Evolutionary conservation across 345 rosid genomes (phyloP), one percentile per base, ranked within the genome.

Genomic region (Eucalyptus paniculata): DNA sequence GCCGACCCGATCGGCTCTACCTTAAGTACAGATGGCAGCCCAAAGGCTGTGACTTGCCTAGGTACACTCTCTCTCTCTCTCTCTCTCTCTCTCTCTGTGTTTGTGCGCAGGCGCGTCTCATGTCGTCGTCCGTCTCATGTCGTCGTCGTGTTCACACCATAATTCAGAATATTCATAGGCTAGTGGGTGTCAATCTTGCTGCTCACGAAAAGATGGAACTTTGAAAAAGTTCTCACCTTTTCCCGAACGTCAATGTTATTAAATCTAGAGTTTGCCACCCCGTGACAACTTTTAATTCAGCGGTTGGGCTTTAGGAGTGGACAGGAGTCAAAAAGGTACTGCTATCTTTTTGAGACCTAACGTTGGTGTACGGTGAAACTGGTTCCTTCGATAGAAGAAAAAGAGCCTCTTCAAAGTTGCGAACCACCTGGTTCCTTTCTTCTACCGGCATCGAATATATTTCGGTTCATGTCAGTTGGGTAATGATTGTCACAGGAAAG

Each of bases 11-110:
- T 90, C 94, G 80, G n/a, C 89, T 87, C 86, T 97, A 96, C 87
- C 97, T 96, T 67, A 91, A 90, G 23, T 96, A 94, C 81, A 91
- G 99, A 89, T 97, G 99, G 99, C 96, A 95, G 90, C 99, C 99
- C 34, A 40, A 34, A 13, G 85, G 87, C 90, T 96, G 99, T 54
- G 91, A 93, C 91, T 91, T 95, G 91, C 97, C 96, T 3, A 93
- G 98, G 99, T 96, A n/a, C 44, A 47, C 86, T n/a, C n/a, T n/a
- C 37, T 19, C 6, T n/a, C 56, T 81, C 44, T n/a, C 37, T 30
- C 72, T 62, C 37, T 65, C 72, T 30, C 34, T 28, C 6, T 30
- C 54, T 81, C 44, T 34, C 80, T 69, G 4, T 77, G 47, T 21
- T 77, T 77, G 47, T 9, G 5, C 16, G 30, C 85, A 4, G 83